Percentiles rank a stretch among this genome's conserved stretches.
Conservation (phyloP, 2,329 filamentous ascomycete genomes). For the Nannizziopsis barbatae region DNA sequence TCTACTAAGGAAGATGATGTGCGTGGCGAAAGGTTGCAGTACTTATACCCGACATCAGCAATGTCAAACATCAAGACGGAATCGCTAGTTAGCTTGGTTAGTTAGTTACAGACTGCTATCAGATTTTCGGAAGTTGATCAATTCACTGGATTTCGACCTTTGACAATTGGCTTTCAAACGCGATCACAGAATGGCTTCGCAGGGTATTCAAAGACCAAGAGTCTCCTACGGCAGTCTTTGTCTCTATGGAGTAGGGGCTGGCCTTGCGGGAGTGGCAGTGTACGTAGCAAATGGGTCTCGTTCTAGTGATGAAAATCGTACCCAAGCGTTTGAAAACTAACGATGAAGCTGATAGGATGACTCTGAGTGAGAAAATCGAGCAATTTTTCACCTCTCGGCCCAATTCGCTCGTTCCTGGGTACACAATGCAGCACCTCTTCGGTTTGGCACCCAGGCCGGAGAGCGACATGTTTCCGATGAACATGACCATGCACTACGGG, state of each 20-base stretch:
- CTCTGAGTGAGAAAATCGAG: conserved; percentile 22
- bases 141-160: too few species aligned
- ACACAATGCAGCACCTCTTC: conserved; percentile 20
- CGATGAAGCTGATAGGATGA: conserved; percentile 19
- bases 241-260: background rate
- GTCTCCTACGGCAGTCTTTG: background rate
- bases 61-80: too few species aligned
- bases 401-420: conserved; percentile 24
- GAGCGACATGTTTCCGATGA: conserved; percentile 18
- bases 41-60: too few species aligned
- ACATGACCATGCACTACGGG: conserved; percentile 23
- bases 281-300: conserved; percentile 6
- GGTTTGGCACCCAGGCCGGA: conserved; percentile 18
- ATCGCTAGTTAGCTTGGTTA: too few species aligned
- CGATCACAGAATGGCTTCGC: too few species aligned
- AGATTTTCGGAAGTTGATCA: too few species aligned
- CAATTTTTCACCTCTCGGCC: conserved; percentile 23
- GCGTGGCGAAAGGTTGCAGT: too few species aligned
- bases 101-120: too few species aligned
- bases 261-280: conserved; percentile 17
- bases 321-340: background rate
- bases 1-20: too few species aligned
- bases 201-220: background rate
- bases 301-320: too few species aligned
- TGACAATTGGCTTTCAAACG: too few species aligned